Base-by-base conservation (phyloP, 768 basidiomycete species). In the Suillus subalutaceus region DNA sequence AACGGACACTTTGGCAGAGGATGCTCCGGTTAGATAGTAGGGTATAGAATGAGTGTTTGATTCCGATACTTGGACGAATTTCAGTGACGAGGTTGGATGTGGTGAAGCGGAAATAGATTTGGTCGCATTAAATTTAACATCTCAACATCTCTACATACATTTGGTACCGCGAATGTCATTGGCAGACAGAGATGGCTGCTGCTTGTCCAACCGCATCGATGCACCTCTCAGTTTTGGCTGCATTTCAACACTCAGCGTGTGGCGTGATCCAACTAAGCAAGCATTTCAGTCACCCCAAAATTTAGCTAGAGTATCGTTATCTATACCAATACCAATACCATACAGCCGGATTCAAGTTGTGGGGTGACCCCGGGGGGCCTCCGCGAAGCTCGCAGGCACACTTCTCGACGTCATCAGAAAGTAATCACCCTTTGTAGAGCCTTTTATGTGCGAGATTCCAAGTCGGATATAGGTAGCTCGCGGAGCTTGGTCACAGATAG, bases 61-160 rank as follows among this genome's bases (percentile, higher is more conserved):
- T 4, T n/a, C 18, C 10, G 6, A 30, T 20, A 30, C 20, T n/a
- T 56, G 32, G 2, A 56, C 32, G 55, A 56, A 20, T 6, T 6
- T 20, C 32, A 56, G 32, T 35, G 55, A n/a, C 18, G 55, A 56
- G 6, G 55, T 18, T 32, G 16, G 26, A 30, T 18, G 53, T 32
- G 18, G 32, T 55, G 55, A 56, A 56, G 20, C 35, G 12, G 32
- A 37, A 37, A 43, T 20, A 32, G 26, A 43, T 60, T 60, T 32
- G 18, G 41, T 60, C 30, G 59, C 10, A n/a, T 30, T 60, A 35
- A 35, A 35, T 35, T 20, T 5, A 40, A 18, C 59, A 60, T 60
- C 26, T 60, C 40, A 30, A 43, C 59, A 60, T 43, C 10, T 59
- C 40, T 30, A 30, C 59, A 60, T 18, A 35, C 20, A 56, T 56